Conservation (phyloP, 2,329 filamentous ascomycete species). For the Paraphoma sp. region DNA sequence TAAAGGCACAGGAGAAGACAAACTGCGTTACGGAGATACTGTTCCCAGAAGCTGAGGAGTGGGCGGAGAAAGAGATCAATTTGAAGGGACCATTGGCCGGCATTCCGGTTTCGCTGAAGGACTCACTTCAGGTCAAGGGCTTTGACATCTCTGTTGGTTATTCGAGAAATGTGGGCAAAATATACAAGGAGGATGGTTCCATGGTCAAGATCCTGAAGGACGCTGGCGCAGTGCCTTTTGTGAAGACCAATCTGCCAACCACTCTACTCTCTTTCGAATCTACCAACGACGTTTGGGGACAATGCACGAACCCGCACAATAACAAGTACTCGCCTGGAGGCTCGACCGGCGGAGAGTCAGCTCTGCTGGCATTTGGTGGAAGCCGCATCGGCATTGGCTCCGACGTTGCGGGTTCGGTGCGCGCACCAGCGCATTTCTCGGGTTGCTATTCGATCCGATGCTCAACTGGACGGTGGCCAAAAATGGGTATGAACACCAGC, state of each 20-base stretch:
- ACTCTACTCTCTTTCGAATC: slow-evolving; percentile 88
- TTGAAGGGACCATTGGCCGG: slow-evolving; percentile 83
- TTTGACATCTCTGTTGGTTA: slow-evolving; percentile 87
- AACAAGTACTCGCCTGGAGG: slow-evolving; percentile 85
- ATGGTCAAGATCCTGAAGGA: slow-evolving; percentile 82
- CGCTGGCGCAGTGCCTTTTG: slow-evolving; percentile 86
- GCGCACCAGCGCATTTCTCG: slow-evolving; percentile 85
- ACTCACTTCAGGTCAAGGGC: slow-evolving; percentile 75
- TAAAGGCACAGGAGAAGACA: slow-evolving; percentile 83
- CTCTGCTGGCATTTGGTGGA: slow-evolving; percentile 79
- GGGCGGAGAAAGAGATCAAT: slow-evolving; percentile 69
- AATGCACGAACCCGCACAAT: slow-evolving; percentile 82
- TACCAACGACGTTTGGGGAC: slow-evolving; percentile 80
- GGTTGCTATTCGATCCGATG: slow-evolving; percentile 88
- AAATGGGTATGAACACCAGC: slow-evolving; percentile 80
- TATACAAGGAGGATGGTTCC: slow-evolving; percentile 70
- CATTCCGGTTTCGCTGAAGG: slow-evolving; percentile 86
- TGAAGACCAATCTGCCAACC: slow-evolving; percentile 89
- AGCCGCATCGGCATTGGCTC: slow-evolving; percentile 89
- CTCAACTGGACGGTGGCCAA: slow-evolving; percentile 89
- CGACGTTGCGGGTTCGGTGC: slow-evolving; percentile 88
- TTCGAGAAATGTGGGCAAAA: slow-evolving; percentile 73
- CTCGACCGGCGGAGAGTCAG: slow-evolving; percentile 84
- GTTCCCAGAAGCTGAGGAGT: slow-evolving; percentile 77
- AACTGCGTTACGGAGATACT: slow-evolving; percentile 91